A percentile compares a stretch with the other conserved stretches of the same genome.
phyloP scores from a whole-genome alignment of 1,284 basidiomycete genomes.

The Entoloma clypeatum region DNA sequence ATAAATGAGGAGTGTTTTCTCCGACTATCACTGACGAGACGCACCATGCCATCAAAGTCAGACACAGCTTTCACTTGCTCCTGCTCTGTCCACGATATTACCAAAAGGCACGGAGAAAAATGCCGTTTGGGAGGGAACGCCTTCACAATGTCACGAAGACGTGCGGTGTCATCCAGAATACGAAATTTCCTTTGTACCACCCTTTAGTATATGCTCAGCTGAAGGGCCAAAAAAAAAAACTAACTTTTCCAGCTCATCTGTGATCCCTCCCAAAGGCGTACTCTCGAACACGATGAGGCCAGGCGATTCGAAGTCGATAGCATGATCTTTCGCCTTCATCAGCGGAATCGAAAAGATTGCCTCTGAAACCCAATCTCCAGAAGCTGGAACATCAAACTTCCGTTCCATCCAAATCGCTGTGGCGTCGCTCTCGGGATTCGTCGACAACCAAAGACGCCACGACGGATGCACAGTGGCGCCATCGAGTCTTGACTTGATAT shows the following conservation, averaged over 20 bases:
- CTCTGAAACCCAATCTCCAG: slow-evolving; percentile 58
- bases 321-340: slow-evolving; percentile 14
- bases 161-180: slow-evolving; percentile 64
- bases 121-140: slow-evolving; percentile 47
- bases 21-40: slow-evolving; percentile 15
- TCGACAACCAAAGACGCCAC: slow-evolving; percentile 68
- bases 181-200: slow-evolving; percentile 56
- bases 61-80: slow-evolving; percentile 31
- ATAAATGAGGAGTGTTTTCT: slow-evolving; percentile 8
- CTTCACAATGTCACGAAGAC: slow-evolving; percentile 59
- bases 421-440: slow-evolving; percentile 64
- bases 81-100: slow-evolving; percentile 54
- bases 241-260: slow-evolving; percentile 64
- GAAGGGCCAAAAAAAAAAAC: slow-evolving; percentile 15
- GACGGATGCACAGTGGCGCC: slow-evolving; percentile 22
- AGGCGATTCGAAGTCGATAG: slow-evolving; percentile 40
- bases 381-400: slow-evolving; percentile 64
- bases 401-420: slow-evolving; percentile 75
- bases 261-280: slow-evolving; percentile 55
- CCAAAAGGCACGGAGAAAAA: slow-evolving; percentile 56
- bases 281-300: slow-evolving; percentile 69
- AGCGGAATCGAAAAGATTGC: slow-evolving; percentile 53
- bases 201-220: slow-evolving; percentile 2
- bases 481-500: slow-evolving; percentile 32
- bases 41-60: slow-evolving; percentile 52